Conservation (phyloP, 2,329 filamentous ascomycete genomes). For the Aureobasidium subglaciale region DNA sequence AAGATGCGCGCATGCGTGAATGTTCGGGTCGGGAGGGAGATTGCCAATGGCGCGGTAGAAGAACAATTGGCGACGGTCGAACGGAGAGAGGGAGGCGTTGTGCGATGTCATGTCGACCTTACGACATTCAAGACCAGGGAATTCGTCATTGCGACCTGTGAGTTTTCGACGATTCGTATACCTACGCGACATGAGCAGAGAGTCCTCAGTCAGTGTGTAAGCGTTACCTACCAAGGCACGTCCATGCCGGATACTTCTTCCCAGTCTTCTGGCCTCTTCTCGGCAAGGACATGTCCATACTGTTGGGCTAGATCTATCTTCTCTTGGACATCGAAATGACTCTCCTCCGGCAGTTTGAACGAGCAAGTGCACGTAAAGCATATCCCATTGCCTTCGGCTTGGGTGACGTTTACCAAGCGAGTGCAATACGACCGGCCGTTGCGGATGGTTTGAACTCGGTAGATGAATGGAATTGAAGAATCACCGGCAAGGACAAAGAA, state of each 20-base stretch:
- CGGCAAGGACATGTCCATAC: constrained; percentile 29
- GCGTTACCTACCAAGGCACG: constrained; percentile 26
- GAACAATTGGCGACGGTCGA: constrained; percentile 36
- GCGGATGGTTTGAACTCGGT: constrained; percentile 44
- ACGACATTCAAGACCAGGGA: constrained; percentile 40
- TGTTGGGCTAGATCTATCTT: constrained; percentile 28
- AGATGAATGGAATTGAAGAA: constrained; percentile 43
- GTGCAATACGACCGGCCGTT: constrained; percentile 48
- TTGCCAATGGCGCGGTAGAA: constrained; percentile 40
- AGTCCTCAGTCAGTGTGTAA: not conserved
- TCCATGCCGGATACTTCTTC: constrained; percentile 31
- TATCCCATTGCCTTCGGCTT: constrained; percentile 37
- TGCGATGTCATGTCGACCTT: constrained; percentile 48
- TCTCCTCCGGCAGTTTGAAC: constrained; percentile 42
- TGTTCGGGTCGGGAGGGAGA: constrained; percentile 37
- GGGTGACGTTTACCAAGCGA: constrained; percentile 45
- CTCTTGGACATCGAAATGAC: constrained; percentile 30
- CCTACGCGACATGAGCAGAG: not conserved
- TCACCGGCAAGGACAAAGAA: constrained; percentile 45
- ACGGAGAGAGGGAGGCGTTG: constrained; percentile 33
- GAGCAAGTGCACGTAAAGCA: constrained; percentile 48
- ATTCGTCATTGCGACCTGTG: constrained; percentile 33
- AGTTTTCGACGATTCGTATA: constrained; percentile 26
- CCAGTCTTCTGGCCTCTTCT: constrained; percentile 27
- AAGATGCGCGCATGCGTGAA: constrained; percentile 52